Conservation (phyloP, 345 rosid genomes). For the Zanthoxylum bungeanum region DNA sequence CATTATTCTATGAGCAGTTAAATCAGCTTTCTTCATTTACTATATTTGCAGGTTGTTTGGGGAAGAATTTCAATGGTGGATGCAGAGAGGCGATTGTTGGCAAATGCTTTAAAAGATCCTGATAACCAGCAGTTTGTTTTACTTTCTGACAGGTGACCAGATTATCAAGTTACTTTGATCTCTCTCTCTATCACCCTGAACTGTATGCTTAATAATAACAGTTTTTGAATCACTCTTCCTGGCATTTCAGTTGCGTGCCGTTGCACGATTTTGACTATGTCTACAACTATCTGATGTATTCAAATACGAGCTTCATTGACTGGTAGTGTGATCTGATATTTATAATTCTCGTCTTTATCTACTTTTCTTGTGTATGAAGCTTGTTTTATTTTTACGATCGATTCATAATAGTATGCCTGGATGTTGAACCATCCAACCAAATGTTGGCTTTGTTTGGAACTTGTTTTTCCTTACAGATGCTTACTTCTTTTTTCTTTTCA, state of each 20-base stretch:
- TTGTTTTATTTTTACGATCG: not conserved
- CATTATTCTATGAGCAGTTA: not conserved
- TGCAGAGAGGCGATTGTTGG: slow-evolving; percentile 91
- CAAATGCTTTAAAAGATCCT: slow-evolving; percentile 81
- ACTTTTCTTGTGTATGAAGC: not conserved
- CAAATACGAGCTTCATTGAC: slow-evolving; percentile 88
- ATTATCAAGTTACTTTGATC: slow-evolving; percentile 1
- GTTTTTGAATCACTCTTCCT: slow-evolving; percentile 16
- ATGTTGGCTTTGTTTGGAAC: not conserved
- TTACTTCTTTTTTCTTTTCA: slow-evolving; percentile 31
- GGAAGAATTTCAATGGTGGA: slow-evolving; percentile 97
- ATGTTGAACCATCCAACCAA: not conserved
- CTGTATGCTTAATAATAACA: not conserved
- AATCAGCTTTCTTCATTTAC: slow-evolving; percentile 15
- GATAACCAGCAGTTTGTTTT: slow-evolving; percentile 95
- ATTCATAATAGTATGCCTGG: not conserved
- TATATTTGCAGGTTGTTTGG: slow-evolving; percentile 71
- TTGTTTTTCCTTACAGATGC: slow-evolving; percentile 10
- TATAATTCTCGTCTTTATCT: not conserved
- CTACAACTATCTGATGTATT: slow-evolving; percentile 75
- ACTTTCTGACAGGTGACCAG: slow-evolving; percentile 84
- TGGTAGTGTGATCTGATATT: slow-evolving; percentile 40
- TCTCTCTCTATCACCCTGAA: slow-evolving; percentile 5
- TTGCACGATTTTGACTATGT: slow-evolving; percentile 83
- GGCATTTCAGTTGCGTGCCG: slow-evolving; percentile 80